Conservation (phyloP, 768 basidiomycete genomes). For the Tulasnella sp. region DNA sequence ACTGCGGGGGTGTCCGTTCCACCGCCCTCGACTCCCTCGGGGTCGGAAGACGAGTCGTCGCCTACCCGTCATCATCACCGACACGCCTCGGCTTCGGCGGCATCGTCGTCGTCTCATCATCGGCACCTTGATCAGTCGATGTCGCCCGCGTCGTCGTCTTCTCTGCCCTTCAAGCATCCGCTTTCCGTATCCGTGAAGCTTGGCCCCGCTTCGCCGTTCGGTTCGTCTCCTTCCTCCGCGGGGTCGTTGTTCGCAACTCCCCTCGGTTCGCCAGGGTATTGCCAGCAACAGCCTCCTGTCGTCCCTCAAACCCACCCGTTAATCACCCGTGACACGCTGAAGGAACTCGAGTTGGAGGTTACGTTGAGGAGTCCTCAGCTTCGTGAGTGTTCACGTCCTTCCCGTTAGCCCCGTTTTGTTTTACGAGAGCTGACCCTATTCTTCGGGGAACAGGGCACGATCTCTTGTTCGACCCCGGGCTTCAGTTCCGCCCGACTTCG, state of each 20-base stretch:
- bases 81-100: neutral
- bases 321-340: conserved; percentile 73
- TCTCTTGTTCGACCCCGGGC: conserved; percentile 73
- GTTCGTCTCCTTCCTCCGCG: conserved; percentile 17
- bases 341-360: conserved; percentile 72
- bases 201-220: neutral
- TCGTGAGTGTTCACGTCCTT: conserved; percentile 42
- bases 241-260: conserved; percentile 18
- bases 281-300: conserved; percentile 20
- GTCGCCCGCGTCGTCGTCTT: neutral
- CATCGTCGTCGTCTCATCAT: neutral
- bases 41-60: neutral
- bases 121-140: neutral
- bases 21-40: neutral
- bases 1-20: neutral
- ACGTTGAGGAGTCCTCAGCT: conserved; percentile 86
- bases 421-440: neutral
- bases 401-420: neutral
- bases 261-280: neutral
- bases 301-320: conserved; percentile 60
- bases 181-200: neutral
- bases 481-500: conserved; percentile 72
- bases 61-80: neutral
- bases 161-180: neutral
- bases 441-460: conserved; percentile 53